Percentiles rank a stretch among this genome's conserved stretches.
phyloP scores from a whole-genome alignment of 805 yeast species.

The Kazachstania psychrophila region DNA sequence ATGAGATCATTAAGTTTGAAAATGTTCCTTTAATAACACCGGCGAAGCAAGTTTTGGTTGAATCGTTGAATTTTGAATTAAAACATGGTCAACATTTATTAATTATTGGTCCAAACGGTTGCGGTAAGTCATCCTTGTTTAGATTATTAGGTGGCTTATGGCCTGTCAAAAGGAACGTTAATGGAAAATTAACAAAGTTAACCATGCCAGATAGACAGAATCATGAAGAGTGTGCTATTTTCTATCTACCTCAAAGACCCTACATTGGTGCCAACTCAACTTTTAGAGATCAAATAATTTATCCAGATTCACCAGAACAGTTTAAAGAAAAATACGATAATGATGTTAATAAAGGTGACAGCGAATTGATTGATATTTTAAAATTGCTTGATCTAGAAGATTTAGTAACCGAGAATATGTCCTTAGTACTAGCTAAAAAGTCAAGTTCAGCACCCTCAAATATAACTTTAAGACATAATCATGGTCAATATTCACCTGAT shows the following conservation, averaged over 20 bases:
- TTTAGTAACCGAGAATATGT: conserved; percentile 39
- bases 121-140: conserved; percentile 89
- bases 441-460: background rate
- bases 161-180: conserved; percentile 57
- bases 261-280: conserved; percentile 60
- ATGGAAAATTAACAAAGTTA: conserved; percentile 51
- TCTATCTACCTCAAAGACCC: conserved; percentile 88
- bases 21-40: conserved; percentile 82
- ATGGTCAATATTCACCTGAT: background rate
- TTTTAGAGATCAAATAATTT: conserved; percentile 78
- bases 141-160: conserved; percentile 88
- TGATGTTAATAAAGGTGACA: conserved; percentile 31
- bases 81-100: conserved; percentile 76
- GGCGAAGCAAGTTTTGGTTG: conserved; percentile 61
- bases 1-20: conserved; percentile 57
- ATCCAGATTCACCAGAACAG: conserved; percentile 65
- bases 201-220: conserved; percentile 24
- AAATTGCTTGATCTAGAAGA: conserved; percentile 51
- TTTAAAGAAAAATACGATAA: conserved; percentile 33
- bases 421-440: conserved; percentile 27
- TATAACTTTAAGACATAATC: background rate
- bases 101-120: conserved; percentile 93
- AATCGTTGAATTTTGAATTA: conserved; percentile 58
- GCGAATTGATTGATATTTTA: conserved; percentile 45
- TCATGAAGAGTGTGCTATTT: conserved; percentile 40